These are phyloP conservation scores for Inga leiocalycina DNA, from an alignment of 306 rosid species.

Conservation along the genomic window DNA sequence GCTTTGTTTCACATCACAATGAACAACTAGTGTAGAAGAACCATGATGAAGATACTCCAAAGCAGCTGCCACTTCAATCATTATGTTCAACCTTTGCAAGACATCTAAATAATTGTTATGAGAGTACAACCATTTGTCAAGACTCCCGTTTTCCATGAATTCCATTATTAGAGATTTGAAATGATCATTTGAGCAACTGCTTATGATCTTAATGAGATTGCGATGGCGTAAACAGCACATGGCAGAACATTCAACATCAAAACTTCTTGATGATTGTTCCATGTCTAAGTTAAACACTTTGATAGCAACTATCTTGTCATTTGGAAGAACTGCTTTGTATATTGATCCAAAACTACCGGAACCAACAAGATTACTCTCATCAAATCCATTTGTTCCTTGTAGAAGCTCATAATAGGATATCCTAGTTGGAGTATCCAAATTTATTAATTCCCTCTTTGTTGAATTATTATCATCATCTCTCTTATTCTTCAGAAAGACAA, in stretches of 20 bases:
- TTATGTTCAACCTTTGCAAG: background rate
- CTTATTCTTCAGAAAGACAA: too few relatives aligned
- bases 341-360: background rate
- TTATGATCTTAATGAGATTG: background rate
- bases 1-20: background rate
- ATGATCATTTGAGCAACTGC: background rate
- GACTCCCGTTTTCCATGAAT: background rate
- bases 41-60: background rate
- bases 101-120: background rate
- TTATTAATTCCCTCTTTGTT: background rate
- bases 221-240: background rate
- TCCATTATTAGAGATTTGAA: background rate
- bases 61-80: background rate
- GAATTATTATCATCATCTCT: too few relatives aligned
- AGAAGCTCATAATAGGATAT: background rate
- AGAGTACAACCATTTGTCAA: background rate
- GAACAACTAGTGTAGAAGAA: background rate
- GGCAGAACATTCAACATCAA: background rate
- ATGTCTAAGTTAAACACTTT: background rate
- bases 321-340: too few relatives aligned
- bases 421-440: background rate
- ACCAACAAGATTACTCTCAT: background rate
- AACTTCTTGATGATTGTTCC: background rate
- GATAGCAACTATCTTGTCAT: background rate
- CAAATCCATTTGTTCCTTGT: background rate